Conservation (phyloP, 176 grass and related monocot species). For the Rhynchospora pubera region DNA sequence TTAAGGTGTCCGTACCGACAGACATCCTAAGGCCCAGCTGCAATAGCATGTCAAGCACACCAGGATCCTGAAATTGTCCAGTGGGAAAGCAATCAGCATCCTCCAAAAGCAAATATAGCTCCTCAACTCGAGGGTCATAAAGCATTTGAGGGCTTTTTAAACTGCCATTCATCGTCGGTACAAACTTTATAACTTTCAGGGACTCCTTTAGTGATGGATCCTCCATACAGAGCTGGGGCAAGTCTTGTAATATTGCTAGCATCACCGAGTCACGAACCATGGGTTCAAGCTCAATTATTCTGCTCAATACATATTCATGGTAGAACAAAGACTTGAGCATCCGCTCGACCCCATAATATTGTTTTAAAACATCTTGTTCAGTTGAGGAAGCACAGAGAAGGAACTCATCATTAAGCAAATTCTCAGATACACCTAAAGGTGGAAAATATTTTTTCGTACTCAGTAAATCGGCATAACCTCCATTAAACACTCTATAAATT, state of each 20-base stretch:
- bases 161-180: constrained; percentile 55
- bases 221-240: constrained; percentile 78
- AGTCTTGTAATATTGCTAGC: constrained; percentile 74
- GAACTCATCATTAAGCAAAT: constrained; percentile 70
- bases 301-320: constrained; percentile 56
- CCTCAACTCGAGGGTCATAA: constrained; percentile 93
- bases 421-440: constrained; percentile 56
- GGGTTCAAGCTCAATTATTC: constrained; percentile 52
- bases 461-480: constrained; percentile 57
- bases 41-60: constrained; percentile 88
- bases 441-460: constrained; percentile 67
- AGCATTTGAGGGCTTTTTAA: constrained; percentile 81
- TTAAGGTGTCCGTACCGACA: constrained; percentile 57
- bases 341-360: constrained; percentile 66
- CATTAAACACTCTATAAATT: constrained; percentile 64
- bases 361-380: constrained; percentile 78
- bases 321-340: constrained; percentile 79
- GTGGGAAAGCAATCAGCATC: constrained; percentile 81
- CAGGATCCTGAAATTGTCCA: constrained; percentile 63
- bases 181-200: constrained; percentile 69
- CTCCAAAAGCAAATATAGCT: constrained; percentile 87
- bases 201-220: constrained; percentile 75
- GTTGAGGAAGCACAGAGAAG: constrained; percentile 54
- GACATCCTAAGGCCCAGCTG: constrained; percentile 75
- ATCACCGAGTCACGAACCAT: constrained; percentile 69